Evolutionary conservation across 371 early-diverging fungal species (phyloP), one percentile per base, ranked within the genome.

Genomic region (Apophysomyces trapeziformis): DNA sequence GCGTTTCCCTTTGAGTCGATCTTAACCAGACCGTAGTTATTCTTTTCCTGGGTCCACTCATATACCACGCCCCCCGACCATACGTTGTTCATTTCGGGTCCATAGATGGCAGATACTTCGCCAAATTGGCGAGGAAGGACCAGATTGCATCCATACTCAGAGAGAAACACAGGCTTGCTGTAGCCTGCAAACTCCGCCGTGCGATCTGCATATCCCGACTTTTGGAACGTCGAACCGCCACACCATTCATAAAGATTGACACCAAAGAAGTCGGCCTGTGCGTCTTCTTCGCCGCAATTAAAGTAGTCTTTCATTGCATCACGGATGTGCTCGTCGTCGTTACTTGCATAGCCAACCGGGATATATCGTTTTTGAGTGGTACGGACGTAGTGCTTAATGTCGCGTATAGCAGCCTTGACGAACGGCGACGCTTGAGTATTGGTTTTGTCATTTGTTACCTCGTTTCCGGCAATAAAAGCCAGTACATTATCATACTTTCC

Each of bases 31-130:
- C 93, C 93, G 72, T 92, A 94, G 62, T 87, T 72, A 75, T 93
- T 94, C 68, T 79, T 86, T 63, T 94, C 93, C 61, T 94, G 86
- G 6, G 88, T 81, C 87, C 88, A 94, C 71, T 92, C 93, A 70
- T 93, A 94, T 38, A 90, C 87, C 38, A 94, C 84, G 36, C 92
- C 93, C 26, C 93, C 93, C 1, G 91, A 92, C 80, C 89, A 90
- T 0, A 76, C 75, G 56, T 65, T 63, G 7, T 77, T 78, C 94
- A 93, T 92, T 26, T 89, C 85, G 0, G 85, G 67, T 9, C 92
- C 89, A 65, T 88, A 90, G 45, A 93, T 77, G 16, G 92, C 81
- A 36, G 74, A 78, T 2, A 89, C 86, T 46, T 90, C 89, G 2
- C 77, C 64, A 63, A 90, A 90, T 0, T 64, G 63, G 18, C 89